Evolutionary conservation across 768 basidiomycete genomes (phyloP), one percentile per base, ranked within the genome.

Genomic region (Dendrothele bispora): DNA sequence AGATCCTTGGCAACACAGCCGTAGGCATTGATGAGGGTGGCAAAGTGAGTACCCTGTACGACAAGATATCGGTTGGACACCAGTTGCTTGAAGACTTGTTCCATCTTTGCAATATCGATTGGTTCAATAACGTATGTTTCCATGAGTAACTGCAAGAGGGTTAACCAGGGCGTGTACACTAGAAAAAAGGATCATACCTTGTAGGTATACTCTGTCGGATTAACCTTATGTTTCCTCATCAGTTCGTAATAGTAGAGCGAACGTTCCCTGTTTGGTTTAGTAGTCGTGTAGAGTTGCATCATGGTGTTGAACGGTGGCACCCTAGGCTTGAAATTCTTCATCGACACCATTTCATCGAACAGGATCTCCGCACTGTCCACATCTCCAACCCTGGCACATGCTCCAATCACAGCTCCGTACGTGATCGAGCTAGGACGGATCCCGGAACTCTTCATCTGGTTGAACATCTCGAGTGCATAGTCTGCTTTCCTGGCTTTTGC

Each of bases 271-370:
- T 91, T 86, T 2, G 93, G 95, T 64, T 88, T 90, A n/a, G 88
- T 93, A 46, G 86, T 82, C 40, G 88, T 86, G 68, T 92, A 94
- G 57, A 95, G 75, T 64, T 99, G 97, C 82, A 99, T 98, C 94
- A 99, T 97, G 27, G 88, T 94, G 70, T 99, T 99, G 77, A 85
- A 99, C 1, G 95, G 95, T 17, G 95, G 97, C 1, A 97, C 84
- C 6, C 94, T 77, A 7, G 95, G 86, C 68, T 77, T 86, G 75
- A 93, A 98, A 55, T 85, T 86, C 28, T 66, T 72, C 50, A 82
- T 74, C 36, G 65, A 54, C 0, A 73, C 64, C 97, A 99, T 98
- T 71, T 98, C 94, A 46, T 67, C 60, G 69, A 97, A 99, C 37
- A 97, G 68, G 7, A 73, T 70, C 64, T 91, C 90, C 5, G 97